A percentile compares a stretch with the other conserved stretches of the same genome.
Evolutionary conservation across 805 yeast species (phyloP).

Genomic region (Allodekkera sacchari): DNA sequence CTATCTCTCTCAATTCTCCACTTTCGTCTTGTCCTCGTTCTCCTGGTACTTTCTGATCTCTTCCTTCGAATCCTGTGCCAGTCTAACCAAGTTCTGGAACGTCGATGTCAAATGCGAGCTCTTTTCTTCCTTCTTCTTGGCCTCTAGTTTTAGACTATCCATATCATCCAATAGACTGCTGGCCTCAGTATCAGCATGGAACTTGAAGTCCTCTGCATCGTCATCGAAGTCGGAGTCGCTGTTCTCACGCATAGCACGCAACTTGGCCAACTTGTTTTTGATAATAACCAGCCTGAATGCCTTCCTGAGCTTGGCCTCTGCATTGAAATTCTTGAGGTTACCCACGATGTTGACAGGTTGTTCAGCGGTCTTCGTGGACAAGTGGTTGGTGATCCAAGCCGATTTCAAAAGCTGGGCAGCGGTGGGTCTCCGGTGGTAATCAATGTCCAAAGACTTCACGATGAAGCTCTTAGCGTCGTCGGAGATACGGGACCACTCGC

Average conservation of each 20-base stretch:
- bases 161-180: constrained; percentile 30
- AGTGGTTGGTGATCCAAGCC: constrained; percentile 62
- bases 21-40: constrained; percentile 12
- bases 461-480: constrained; percentile 77
- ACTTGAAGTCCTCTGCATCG: constrained; percentile 24
- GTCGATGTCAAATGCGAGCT: constrained; percentile 22
- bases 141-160: constrained; percentile 8
- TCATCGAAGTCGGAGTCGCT: constrained; percentile 33
- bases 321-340: constrained; percentile 69
- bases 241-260: constrained; percentile 53
- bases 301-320: constrained; percentile 73
- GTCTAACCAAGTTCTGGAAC: constrained; percentile 24
- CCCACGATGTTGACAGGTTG: constrained; percentile 60
- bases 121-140: constrained; percentile 9
- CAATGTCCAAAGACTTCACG: constrained; percentile 55
- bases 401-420: constrained; percentile 56
- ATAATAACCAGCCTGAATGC: constrained; percentile 81
- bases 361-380: constrained; percentile 13
- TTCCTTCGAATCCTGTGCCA: constrained; percentile 24
- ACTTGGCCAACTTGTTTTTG: constrained; percentile 66
- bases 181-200: constrained; percentile 31
- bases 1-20: too few species aligned
- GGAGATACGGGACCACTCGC: constrained; percentile 79
- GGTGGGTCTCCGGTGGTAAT: constrained; percentile 64
- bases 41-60: constrained; percentile 22